Conservation (phyloP, 2,329 filamentous ascomycete species). For the Trichoderma citrinoviride region DNA sequence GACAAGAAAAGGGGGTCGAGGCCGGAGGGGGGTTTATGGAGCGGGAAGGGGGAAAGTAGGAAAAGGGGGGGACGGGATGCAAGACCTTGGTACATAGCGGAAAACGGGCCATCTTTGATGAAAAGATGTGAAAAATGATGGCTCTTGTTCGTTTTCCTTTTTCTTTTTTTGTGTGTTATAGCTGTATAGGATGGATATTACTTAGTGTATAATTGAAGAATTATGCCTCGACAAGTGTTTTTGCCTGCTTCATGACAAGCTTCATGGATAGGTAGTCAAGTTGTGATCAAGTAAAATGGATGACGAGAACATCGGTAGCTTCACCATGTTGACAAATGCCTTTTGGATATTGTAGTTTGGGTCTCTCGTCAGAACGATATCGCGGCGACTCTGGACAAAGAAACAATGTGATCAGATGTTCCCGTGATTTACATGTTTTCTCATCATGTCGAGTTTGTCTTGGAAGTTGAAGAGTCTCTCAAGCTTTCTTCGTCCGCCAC, state of each 20-base stretch:
- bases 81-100: constrained; percentile 13
- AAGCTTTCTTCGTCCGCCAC: no score
- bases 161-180: constrained; percentile 20
- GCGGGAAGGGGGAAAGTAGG: neutral
- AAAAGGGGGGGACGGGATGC: neutral
- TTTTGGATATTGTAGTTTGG: no score
- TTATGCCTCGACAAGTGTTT: constrained; percentile 10
- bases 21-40: neutral
- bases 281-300: no score
- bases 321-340: no score
- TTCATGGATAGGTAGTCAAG: neutral
- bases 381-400: no score
- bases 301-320: no score
- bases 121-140: neutral
- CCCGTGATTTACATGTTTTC: no score
- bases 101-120: constrained; percentile 3
- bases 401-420: no score
- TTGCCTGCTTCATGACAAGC: neutral
- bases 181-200: constrained; percentile 29
- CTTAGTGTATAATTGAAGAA: constrained; percentile 28
- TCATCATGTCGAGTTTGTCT: no score
- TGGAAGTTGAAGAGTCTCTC: no score
- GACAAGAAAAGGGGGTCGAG: neutral
- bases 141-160: neutral
- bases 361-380: no score